These are phyloP conservation scores for Saccharomyces hybrid DNA, from an alignment of 1,139 yeast genomes.

Conservation along the genomic window DNA sequence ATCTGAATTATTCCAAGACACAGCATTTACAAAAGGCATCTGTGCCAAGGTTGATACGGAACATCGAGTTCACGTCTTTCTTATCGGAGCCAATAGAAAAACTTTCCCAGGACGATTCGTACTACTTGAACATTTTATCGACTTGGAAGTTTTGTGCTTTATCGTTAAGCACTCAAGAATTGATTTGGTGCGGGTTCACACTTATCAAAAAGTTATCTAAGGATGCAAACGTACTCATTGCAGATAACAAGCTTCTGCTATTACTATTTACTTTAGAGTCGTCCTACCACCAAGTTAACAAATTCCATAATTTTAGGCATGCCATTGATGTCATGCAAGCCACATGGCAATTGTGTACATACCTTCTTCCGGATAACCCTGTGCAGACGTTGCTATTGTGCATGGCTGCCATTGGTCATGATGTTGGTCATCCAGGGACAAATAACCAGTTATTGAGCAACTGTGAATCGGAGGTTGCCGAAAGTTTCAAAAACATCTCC, in stretches of 20 bases:
- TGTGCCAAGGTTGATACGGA: not conserved
- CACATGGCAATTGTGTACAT: constrained; percentile 34
- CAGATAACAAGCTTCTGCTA: constrained; percentile 21
- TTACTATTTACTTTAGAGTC: constrained; percentile 40
- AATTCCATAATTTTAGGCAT: constrained; percentile 91
- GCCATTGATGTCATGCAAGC: constrained; percentile 95
- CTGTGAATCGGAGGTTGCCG: constrained; percentile 58
- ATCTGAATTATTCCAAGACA: constrained; percentile 1
- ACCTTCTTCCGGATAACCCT: constrained; percentile 10
- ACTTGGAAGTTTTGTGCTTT: constrained; percentile 30
- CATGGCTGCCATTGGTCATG: constrained; percentile 89
- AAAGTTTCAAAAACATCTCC: constrained; percentile 53
- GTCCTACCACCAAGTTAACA: constrained; percentile 74
- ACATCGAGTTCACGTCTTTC: not conserved
- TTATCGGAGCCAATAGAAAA: not conserved
- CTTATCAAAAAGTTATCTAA: constrained; percentile 18
- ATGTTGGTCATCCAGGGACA: constrained; percentile 93
- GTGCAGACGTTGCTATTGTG: constrained; percentile 35
- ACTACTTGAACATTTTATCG: constrained; percentile 17
- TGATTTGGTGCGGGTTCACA: constrained; percentile 25
- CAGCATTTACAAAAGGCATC: constrained; percentile 1
- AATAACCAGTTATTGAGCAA: constrained; percentile 66
- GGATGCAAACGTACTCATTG: constrained; percentile 13
- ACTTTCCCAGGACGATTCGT: constrained; percentile 5
- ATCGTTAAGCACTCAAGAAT: constrained; percentile 19